Conservation (phyloP, 2,329 filamentous ascomycete genomes). For the Pseudocercospora fuligena region DNA sequence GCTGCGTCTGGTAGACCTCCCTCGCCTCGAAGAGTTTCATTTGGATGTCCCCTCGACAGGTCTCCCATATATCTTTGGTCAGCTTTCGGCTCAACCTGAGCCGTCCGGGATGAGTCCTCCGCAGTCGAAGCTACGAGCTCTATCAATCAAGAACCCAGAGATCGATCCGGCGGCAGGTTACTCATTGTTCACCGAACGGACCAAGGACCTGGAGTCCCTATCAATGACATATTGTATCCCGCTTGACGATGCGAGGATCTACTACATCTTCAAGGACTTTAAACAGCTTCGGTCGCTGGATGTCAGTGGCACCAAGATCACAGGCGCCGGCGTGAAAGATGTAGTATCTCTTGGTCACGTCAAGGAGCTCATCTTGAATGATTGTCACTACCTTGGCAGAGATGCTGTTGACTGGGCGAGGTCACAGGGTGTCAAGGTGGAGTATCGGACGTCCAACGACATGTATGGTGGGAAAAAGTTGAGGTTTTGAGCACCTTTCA, state of each 20-base stretch:
- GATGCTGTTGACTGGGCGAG: slow-evolving; percentile 50
- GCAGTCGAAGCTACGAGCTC: slow-evolving; percentile 8
- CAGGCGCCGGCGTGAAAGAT: slow-evolving; percentile 48
- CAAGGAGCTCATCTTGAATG: slow-evolving; percentile 40
- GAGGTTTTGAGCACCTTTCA: slow-evolving; percentile 14
- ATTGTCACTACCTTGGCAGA: slow-evolving; percentile 43
- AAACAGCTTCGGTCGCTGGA: slow-evolving; percentile 39
- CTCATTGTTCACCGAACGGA: slow-evolving; percentile 4
- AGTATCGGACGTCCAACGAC: slow-evolving; percentile 23
- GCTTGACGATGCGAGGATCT: slow-evolving; percentile 41
- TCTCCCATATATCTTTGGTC: slow-evolving; percentile 3
- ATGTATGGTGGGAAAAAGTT: slow-evolving; percentile 29
- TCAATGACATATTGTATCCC: slow-evolving; percentile 14
- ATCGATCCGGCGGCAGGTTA: not conserved
- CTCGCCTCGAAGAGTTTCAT: slow-evolving; percentile 14
- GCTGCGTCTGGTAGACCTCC: slow-evolving; percentile 7
- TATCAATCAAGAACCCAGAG: not conserved
- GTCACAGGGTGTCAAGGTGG: slow-evolving; percentile 41
- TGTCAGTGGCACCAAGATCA: slow-evolving; percentile 45
- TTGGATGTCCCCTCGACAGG: slow-evolving; percentile 11
- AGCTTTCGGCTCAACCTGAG: not conserved
- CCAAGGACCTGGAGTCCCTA: slow-evolving; percentile 17
- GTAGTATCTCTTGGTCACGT: slow-evolving; percentile 37
- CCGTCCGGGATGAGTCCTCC: not conserved
- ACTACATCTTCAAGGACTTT: slow-evolving; percentile 33